Evolutionary conservation across 208 protist species (phyloP).

Genomic region (Leishmania guyanensis): DNA sequence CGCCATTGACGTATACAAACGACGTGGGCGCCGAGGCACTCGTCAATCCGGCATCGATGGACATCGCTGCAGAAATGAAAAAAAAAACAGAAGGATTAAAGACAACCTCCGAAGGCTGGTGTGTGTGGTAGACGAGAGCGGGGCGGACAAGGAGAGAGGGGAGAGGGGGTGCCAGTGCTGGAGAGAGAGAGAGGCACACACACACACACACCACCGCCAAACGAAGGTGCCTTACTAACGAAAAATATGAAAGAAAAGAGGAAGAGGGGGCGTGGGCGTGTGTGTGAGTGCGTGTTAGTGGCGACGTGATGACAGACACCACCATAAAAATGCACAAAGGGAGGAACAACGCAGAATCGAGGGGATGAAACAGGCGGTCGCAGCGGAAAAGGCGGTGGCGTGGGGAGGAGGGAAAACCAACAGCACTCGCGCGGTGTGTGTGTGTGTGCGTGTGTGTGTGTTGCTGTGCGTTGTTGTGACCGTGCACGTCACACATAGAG

Average conservation of each 20-base stretch:
- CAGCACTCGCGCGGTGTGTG: not conserved
- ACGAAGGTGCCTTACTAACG: not conserved
- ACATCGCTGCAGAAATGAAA: conserved; percentile 7
- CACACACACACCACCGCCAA: not conserved
- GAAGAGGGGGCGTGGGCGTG: not conserved
- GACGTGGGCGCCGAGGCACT: conserved; percentile 19
- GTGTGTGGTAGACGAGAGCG: not conserved
- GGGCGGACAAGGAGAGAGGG: not conserved
- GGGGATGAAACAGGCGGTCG: not conserved
- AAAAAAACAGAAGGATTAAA: not conserved
- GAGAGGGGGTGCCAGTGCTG: not conserved
- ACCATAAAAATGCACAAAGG: not conserved
- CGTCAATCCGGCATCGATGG: conserved; percentile 20
- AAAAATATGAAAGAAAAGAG: not conserved
- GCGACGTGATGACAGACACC: not conserved
- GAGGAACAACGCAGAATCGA: too few relatives aligned
- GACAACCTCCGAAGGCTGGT: not conserved
- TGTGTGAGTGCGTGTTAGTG: not conserved
- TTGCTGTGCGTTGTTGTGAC: not conserved
- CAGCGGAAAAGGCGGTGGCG: not conserved
- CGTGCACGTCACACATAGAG: not conserved
- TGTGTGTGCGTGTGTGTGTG: not conserved
- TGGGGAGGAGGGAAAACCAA: not conserved
- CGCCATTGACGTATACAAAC: conserved; percentile 81
- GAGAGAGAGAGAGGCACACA: not conserved